Evolutionary conservation across 805 yeast genomes (phyloP), one percentile per base, ranked within the genome.

Genomic region (Teunomyces panamensis): DNA sequence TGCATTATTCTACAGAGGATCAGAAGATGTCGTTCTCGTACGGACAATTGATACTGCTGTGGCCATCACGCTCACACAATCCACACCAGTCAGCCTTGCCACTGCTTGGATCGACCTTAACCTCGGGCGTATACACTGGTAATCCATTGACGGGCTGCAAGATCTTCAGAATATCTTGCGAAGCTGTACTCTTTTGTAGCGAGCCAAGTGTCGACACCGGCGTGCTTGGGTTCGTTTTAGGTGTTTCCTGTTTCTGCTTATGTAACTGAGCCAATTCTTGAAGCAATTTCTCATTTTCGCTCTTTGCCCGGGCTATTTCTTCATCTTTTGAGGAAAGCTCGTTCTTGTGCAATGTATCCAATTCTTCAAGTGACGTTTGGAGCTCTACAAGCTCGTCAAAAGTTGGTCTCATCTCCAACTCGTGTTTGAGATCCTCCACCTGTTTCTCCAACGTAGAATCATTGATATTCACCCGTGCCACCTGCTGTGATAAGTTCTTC

Each of bases 31-130:
- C 85, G 54, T 80, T 79, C 55, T 85, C 95, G 61, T 80, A 89
- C 0, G 97, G 97, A 66, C 99, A 92, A 47, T 89, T 89, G 28
- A 84, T 73, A 53, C 94, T 86, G 42, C 83, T 84, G 61, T 92
- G 99, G 0, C 98, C 99, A 39, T 81, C 83, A 46, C 89, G 73
- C 63, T 92, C 98, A 68, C 99, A 92, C 45, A 89, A 72, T 0
- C 96, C 96, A 69, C 99, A 92, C 96, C 97, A 92, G 52, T 80
- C 75, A 26, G 70, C 70, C 39, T 91, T 75, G 1, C 96, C 96
- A 2, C 81, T 81, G 0, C 90, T 74, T 0, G 91, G 86, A 61
- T 89, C 94, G 10, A 66, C 59, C 16, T 66, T 64, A 1, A 56
- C 61, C 3, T 70, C 68, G 0, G 89, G 86, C 34, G 67, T 63